These are phyloP conservation scores for Blepharisma stoltei DNA, from an alignment of 73 alveolate genomes.

Conservation along the genomic window DNA sequence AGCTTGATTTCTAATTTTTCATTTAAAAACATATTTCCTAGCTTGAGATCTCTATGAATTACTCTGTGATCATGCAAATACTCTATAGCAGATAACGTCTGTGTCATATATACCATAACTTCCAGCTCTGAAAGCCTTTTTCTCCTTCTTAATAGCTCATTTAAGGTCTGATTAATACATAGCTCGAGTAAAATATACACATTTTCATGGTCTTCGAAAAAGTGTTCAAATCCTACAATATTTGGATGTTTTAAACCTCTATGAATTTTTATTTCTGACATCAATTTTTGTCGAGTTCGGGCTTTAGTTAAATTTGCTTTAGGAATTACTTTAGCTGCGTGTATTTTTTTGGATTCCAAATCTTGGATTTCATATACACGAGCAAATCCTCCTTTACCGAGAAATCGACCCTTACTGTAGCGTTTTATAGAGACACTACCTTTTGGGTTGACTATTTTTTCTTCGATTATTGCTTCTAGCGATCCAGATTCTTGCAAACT, in stretches of 20 bases:
- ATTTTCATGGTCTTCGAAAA: constrained; percentile 74
- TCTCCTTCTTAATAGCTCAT: constrained; percentile 70
- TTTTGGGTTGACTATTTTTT: too few relatives aligned
- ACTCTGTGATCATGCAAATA: constrained; percentile 68
- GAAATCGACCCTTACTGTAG: constrained; percentile 57
- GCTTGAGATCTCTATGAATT: constrained; percentile 82
- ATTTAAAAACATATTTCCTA: constrained; percentile 72
- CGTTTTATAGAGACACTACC: constrained; percentile 33
- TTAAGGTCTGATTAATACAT: constrained; percentile 72
- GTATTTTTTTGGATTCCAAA: constrained; percentile 44
- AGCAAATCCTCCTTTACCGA: constrained; percentile 85
- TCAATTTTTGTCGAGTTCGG: constrained; percentile 54
- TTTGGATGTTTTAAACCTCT: constrained; percentile 66
- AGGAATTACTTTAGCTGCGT: constrained; percentile 73
- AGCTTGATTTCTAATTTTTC: constrained; percentile 71
- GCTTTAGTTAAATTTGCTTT: constrained; percentile 63
- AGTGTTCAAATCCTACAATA: constrained; percentile 73
- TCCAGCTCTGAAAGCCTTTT: constrained; percentile 75
- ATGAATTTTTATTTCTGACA: constrained; percentile 76
- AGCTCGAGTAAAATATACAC: constrained; percentile 70
- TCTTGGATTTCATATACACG: constrained; percentile 67
- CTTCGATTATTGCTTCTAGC: too few relatives aligned
- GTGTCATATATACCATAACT: constrained; percentile 58
- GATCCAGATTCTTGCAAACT: too few relatives aligned
- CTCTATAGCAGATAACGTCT: constrained; percentile 60